These are phyloP conservation scores for Ostreobium quekettii DNA, from an alignment of 139 green algal genomes.

Conservation along the genomic window DNA sequence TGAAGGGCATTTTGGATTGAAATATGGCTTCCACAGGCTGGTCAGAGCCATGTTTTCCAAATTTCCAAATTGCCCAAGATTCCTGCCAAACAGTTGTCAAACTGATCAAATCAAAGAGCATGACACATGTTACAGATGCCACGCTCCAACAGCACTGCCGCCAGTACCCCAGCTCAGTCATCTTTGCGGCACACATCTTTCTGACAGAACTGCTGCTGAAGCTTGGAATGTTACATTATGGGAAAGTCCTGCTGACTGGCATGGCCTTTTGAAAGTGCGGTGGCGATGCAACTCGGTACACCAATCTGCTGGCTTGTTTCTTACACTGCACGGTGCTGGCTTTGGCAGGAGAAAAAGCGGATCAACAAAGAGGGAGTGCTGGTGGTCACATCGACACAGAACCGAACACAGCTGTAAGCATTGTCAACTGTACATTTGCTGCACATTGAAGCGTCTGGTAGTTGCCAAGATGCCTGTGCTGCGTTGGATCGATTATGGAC, in stretches of 20 bases:
- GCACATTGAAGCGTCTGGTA: no score
- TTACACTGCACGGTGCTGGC: neutral
- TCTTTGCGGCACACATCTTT: neutral
- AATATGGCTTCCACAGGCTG: no score
- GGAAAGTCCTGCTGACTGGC: neutral
- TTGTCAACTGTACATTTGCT: no score
- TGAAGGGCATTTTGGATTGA: no score
- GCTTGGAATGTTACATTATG: neutral
- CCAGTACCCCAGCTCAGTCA: neutral
- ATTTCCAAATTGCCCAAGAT: no score
- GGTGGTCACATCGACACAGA: conserved; percentile 72
- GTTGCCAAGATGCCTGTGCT: no score
- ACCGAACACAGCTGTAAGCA: conserved; percentile 79
- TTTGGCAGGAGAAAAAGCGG: conserved; percentile 78
- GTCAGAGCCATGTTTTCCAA: no score
- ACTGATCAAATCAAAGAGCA: no score
- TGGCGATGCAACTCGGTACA: neutral
- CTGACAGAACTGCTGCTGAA: conserved; percentile 9
- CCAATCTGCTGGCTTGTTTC: conserved; percentile 4
- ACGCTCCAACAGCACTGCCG: no score
- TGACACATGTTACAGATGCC: no score
- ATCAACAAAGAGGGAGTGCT: conserved; percentile 89
- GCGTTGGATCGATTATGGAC: no score
- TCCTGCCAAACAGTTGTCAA: no score
- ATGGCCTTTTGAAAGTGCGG: neutral